These are phyloP conservation scores for Odontarrhena argentea DNA, from an alignment of 345 rosid genomes.

Conservation along the genomic window DNA sequence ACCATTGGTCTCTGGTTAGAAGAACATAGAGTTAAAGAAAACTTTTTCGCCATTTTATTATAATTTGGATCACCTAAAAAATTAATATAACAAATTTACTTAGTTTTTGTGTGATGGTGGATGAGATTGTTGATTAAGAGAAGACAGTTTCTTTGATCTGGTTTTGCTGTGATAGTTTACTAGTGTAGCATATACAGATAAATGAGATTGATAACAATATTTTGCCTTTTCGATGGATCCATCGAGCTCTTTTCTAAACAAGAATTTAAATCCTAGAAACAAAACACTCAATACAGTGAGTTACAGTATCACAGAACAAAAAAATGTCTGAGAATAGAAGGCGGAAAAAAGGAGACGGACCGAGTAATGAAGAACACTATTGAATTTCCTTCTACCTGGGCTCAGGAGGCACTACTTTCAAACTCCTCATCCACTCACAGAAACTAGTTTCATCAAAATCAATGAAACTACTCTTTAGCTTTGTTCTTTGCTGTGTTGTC, in stretches of 20 bases:
- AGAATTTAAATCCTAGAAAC: constrained; percentile 18
- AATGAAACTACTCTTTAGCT: constrained; percentile 80
- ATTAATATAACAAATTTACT: no score
- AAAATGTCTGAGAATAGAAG: not conserved
- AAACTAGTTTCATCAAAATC: constrained; percentile 90
- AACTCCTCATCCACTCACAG: constrained; percentile 87
- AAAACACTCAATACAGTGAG: constrained; percentile 30
- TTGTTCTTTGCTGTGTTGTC: constrained; percentile 64
- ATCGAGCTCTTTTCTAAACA: constrained; percentile 13
- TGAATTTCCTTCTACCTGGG: constrained; percentile 46
- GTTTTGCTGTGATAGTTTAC: constrained; percentile 15
- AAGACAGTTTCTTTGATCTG: constrained; percentile 5
- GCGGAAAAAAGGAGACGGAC: not conserved
- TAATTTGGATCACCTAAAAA: no score
- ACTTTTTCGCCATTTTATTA: no score
- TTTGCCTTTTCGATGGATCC: not conserved
- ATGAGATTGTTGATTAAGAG: constrained; percentile 17
- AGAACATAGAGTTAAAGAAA: no score
- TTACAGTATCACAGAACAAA: constrained; percentile 17
- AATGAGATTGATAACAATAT: constrained; percentile 18
- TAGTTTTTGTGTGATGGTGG: no score
- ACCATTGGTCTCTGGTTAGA: no score
- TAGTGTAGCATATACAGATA: constrained; percentile 38
- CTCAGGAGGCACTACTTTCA: constrained; percentile 79
- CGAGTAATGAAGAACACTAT: not conserved